Evolutionary conservation across 257 asterid species (phyloP), one percentile per base, ranked within the genome.

Genomic region (Primulina eburnea): DNA sequence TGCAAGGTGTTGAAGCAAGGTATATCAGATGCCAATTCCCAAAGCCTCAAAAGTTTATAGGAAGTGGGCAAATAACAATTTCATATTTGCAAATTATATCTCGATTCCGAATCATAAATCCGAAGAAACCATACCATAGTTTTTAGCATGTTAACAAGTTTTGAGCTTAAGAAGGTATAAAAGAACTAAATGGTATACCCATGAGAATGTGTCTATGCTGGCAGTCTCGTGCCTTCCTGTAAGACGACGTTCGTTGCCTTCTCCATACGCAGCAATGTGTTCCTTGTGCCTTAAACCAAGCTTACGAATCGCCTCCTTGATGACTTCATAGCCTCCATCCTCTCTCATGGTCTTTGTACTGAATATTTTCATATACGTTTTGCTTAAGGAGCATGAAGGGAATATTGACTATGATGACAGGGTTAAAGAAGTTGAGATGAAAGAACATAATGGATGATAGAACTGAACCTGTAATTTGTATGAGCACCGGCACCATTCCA

Each of bases 401-500:
- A 5, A 5, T 1, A 1, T 17, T 16, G 17, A 50, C 20, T 50
- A 50, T 16, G 57, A 50, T 43, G 14, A 43, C 21, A 50, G 8
- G 2, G 18, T 43, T 50, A 17, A 5, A 17, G 57, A 50, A 14
- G 57, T 50, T 50, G 8, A 50, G 21, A 50, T 50, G 21, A 16
- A 16, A 50, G 55, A 50, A 50, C 57, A 50, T 17, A 16, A 50
- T 17, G 21, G 21, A 50, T 50, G 7, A 50, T 26, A 60, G 17
- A 43, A 43, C 20, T 29, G 21, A 75, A 83, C 89, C 90, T 85
- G 78, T 85, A 85, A 61, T 85, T 85, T 43, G 90, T 81, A 64
- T 85, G 90, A 17, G 90, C 90, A 20, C 90, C 90, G 12, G 88
- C 90, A 4, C 90, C 90, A 26, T 83, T 85, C 88, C 90, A 83